Percentiles rank a stretch among this genome's conserved stretches.
Conservation (phyloP, 2,329 filamentous ascomycete genomes). For the Calonectria leucothoes region DNA sequence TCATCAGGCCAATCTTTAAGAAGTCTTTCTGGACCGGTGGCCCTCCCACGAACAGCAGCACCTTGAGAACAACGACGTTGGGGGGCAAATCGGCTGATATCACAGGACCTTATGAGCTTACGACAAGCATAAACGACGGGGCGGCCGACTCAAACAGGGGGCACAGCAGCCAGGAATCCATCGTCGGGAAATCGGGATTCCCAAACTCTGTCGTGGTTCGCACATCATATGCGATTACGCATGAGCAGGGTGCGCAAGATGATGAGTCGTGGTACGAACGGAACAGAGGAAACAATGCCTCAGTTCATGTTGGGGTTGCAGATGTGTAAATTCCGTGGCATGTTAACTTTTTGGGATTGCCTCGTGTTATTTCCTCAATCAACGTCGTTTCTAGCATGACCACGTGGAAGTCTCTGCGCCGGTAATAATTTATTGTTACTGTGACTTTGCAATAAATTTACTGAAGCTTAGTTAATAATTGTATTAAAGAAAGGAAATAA, state of each 20-base stretch:
- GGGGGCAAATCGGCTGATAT: conserved; percentile 22
- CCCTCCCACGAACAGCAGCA: background rate
- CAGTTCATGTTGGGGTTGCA: background rate
- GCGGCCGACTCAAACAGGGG: conserved; percentile 3
- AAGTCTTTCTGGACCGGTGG: conserved; percentile 21
- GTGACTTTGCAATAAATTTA: no score
- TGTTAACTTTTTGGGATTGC: no score
- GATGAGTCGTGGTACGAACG: background rate
- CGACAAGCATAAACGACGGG: conserved; percentile 14
- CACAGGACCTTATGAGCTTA: conserved; percentile 28
- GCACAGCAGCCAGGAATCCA: conserved; percentile 29
- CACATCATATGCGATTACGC: conserved; percentile 26
- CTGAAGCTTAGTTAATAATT: no score
- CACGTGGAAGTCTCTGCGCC: no score
- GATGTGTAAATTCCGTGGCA: background rate
- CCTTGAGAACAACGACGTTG: conserved; percentile 1
- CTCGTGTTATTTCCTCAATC: no score
- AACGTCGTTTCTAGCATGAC: no score
- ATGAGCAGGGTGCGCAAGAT: background rate
- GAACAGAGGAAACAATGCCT: background rate
- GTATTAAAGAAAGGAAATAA: no score
- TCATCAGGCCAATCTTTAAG: conserved; percentile 27
- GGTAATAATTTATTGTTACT: no score
- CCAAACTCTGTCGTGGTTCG: conserved; percentile 24
- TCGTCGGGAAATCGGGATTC: conserved; percentile 4